phyloP scores from a whole-genome alignment of 148 eudicot genomes.

The Fagopyrum esculentum region DNA sequence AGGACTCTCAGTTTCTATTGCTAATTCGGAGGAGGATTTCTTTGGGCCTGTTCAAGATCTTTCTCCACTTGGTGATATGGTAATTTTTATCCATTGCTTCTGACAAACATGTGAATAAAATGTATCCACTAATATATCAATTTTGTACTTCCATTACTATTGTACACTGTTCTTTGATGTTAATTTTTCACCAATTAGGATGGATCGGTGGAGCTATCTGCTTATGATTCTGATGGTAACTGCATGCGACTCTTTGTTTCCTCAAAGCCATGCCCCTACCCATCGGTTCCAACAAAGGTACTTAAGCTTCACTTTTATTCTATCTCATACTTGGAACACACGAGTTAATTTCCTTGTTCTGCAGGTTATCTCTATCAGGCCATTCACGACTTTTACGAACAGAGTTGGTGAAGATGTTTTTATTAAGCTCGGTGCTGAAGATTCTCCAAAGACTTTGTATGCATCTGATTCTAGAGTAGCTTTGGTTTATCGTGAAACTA shows the following conservation, averaged over 20 bases:
- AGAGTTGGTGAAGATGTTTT: constrained; percentile 72
- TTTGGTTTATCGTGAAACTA: constrained; percentile 57
- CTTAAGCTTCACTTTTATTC: neutral
- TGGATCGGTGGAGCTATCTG: constrained; percentile 74
- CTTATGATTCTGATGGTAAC: constrained; percentile 68
- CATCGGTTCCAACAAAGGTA: constrained; percentile 96
- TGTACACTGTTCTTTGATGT: neutral
- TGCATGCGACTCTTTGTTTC: constrained; percentile 79
- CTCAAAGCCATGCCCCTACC: constrained; percentile 82
- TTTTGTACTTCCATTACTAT: neutral
- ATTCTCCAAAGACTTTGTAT: constrained; percentile 65
- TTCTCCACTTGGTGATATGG: constrained; percentile 91
- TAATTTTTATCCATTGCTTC: constrained; percentile 16
- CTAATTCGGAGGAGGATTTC: constrained; percentile 38
- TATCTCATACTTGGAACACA: constrained; percentile 1
- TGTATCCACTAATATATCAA: neutral
- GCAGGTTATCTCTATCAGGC: constrained; percentile 76
- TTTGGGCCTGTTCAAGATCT: constrained; percentile 79
- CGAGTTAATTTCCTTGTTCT: constrained; percentile 11
- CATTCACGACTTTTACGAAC: constrained; percentile 87
- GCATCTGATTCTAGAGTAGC: constrained; percentile 76
- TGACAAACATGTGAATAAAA: too few relatives aligned
- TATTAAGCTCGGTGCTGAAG: constrained; percentile 67
- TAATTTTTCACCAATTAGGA: constrained; percentile 36
- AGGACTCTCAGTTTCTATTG: constrained; percentile 63